phyloP scores from a whole-genome alignment of 2,329 filamentous ascomycete species.

The Phaeosphaeria sp. region DNA sequence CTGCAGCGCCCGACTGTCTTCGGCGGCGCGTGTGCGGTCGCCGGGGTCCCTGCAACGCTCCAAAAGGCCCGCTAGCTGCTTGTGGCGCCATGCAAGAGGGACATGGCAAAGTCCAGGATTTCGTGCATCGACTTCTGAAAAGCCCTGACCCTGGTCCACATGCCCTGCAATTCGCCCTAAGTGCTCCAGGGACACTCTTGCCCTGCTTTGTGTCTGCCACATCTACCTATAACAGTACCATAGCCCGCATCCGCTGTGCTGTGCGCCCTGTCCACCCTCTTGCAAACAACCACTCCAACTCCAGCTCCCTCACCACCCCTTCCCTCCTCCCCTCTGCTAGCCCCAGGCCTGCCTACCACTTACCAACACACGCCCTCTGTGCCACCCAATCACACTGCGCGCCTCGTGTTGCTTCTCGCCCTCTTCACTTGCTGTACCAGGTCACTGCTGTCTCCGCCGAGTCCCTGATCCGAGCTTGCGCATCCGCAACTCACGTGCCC shows the following conservation, averaged over 20 bases:
- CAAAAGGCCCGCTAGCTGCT: constrained; percentile 12
- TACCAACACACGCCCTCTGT: background rate
- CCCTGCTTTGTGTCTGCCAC: constrained; percentile 25
- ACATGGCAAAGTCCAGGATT: constrained; percentile 15
- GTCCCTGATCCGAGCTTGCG: background rate
- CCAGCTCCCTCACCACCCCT: background rate
- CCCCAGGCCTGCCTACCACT: background rate
- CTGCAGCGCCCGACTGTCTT: too few species aligned
- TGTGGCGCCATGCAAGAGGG: constrained; percentile 13
- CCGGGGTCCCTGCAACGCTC: constrained; percentile 19
- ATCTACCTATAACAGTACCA: constrained; percentile 20
- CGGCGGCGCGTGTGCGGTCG: constrained; percentile 11
- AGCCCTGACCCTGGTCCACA: constrained; percentile 22
- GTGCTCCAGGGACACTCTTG: constrained; percentile 4
- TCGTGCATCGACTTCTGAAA: constrained; percentile 16
- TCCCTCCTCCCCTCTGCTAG: background rate
- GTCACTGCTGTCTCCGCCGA: background rate
- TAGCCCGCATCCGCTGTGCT: constrained; percentile 18
- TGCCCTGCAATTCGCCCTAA: constrained; percentile 15
- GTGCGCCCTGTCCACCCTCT: constrained; percentile 14
- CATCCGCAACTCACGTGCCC: constrained; percentile 3
- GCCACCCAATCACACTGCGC: background rate
- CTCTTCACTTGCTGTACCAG: background rate
- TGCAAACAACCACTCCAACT: background rate
- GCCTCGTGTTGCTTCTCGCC: background rate